phyloP scores from a whole-genome alignment of 2,329 filamentous ascomycete genomes.

The Ceratocystis alfenasii region DNA sequence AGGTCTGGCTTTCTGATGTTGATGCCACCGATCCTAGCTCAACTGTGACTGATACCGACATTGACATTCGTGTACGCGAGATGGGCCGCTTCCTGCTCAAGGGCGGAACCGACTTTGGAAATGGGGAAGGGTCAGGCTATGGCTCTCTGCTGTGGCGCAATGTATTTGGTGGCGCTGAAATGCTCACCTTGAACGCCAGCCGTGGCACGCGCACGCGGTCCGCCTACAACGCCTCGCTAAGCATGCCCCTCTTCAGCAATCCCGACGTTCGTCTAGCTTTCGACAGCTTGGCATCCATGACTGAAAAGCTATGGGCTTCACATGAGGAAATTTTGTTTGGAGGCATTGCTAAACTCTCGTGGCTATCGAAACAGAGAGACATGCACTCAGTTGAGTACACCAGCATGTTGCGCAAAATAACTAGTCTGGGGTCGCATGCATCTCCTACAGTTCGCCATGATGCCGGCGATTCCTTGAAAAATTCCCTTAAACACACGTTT shows the following conservation, averaged over 20 bases:
- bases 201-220: slow-evolving; percentile 82
- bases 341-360: slow-evolving; percentile 63
- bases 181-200: slow-evolving; percentile 73
- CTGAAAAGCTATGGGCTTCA: slow-evolving; percentile 82
- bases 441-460: slow-evolving; percentile 72
- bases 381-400: slow-evolving; percentile 70
- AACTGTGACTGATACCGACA: slow-evolving; percentile 64
- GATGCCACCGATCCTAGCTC: slow-evolving; percentile 52
- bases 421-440: slow-evolving; percentile 60
- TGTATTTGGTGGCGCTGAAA: slow-evolving; percentile 87
- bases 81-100: slow-evolving; percentile 75
- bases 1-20: slow-evolving; percentile 70
- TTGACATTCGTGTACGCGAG: slow-evolving; percentile 74
- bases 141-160: slow-evolving; percentile 80
- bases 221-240: slow-evolving; percentile 77
- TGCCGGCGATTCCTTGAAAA: slow-evolving; percentile 85
- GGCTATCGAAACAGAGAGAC: slow-evolving; percentile 53
- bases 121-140: slow-evolving; percentile 87
- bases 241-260: slow-evolving; percentile 71
- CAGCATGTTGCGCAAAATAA: slow-evolving; percentile 78
- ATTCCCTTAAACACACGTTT: slow-evolving; percentile 70
- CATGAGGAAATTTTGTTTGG: slow-evolving; percentile 84
- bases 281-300: slow-evolving; percentile 71
- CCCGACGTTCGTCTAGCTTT: slow-evolving; percentile 68
- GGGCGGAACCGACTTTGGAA: slow-evolving; percentile 88